Evolutionary conservation across 2,329 filamentous ascomycete species (phyloP).

Genomic region (Trichothecium sympodiale): DNA sequence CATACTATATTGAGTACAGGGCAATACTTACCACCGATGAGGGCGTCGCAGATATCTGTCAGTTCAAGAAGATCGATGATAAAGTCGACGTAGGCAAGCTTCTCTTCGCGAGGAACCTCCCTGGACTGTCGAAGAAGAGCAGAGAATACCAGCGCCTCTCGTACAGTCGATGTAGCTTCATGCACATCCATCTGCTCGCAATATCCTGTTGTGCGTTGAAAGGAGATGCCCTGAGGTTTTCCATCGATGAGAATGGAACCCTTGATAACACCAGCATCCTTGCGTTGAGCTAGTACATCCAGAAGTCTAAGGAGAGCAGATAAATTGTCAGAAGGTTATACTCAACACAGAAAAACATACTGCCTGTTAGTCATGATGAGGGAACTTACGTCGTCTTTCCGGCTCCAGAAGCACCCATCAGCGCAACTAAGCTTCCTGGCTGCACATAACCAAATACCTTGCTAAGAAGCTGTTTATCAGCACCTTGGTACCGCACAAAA

Average conservation of each 20-base stretch:
- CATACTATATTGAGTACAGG: too few species aligned
- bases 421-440: slow-evolving; percentile 66
- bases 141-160: slow-evolving; percentile 57
- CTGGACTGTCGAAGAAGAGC: slow-evolving; percentile 51
- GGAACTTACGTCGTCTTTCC: slow-evolving; percentile 58
- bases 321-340: neutral
- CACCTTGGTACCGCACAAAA: slow-evolving; percentile 53
- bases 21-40: slow-evolving; percentile 37
- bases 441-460: slow-evolving; percentile 65
- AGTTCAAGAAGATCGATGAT: slow-evolving; percentile 57
- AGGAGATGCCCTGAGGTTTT: slow-evolving; percentile 43
- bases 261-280: slow-evolving; percentile 47
- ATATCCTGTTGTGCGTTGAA: slow-evolving; percentile 57
- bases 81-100: slow-evolving; percentile 54
- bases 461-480: slow-evolving; percentile 45
- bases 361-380: too few species aligned
- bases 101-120: slow-evolving; percentile 43
- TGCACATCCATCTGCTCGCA: slow-evolving; percentile 61
- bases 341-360: too few species aligned
- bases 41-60: slow-evolving; percentile 50
- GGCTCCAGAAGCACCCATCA: slow-evolving; percentile 71
- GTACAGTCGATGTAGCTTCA: slow-evolving; percentile 52
- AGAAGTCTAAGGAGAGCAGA: slow-evolving; percentile 26
- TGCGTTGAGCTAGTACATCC: slow-evolving; percentile 56
- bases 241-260: slow-evolving; percentile 42